A percentile compares a stretch with the other conserved stretches of the same genome.
phyloP scores from a whole-genome alignment of 805 yeast genomes.

The Kodamaea neixiangensis region DNA sequence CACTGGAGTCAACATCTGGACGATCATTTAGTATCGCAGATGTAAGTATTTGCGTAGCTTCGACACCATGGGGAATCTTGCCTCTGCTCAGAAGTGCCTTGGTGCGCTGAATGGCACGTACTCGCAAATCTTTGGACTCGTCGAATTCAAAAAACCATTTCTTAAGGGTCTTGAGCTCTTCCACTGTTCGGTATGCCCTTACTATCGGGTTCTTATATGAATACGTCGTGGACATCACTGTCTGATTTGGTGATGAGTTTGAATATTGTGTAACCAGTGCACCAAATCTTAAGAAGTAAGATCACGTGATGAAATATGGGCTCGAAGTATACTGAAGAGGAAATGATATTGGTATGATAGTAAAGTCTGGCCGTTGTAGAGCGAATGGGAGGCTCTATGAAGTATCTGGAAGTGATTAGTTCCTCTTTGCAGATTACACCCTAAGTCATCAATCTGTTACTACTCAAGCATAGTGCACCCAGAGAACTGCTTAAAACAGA shows the following conservation, averaged over 20 bases:
- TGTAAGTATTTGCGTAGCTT: slow-evolving; percentile 59
- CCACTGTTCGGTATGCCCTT: slow-evolving; percentile 19
- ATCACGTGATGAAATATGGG: background rate
- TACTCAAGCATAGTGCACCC: no score
- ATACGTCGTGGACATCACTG: background rate
- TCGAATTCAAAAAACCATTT: slow-evolving; percentile 53
- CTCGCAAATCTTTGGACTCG: slow-evolving; percentile 28
- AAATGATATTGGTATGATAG: no score
- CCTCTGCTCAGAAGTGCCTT: slow-evolving; percentile 61
- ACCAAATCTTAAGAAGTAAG: background rate
- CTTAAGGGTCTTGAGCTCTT: slow-evolving; percentile 49
- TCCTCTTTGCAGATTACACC: no score
- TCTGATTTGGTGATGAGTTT: background rate
- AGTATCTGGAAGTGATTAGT: no score
- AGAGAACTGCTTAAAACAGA: no score
- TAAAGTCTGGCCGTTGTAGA: no score
- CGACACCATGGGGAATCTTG: slow-evolving; percentile 69
- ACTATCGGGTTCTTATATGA: slow-evolving; percentile 9
- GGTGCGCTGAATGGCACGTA: slow-evolving; percentile 53
- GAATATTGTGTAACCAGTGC: background rate
- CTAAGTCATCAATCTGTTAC: no score
- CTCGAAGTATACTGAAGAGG: no score
- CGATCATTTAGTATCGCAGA: slow-evolving; percentile 41
- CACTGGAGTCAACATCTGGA: slow-evolving; percentile 27
- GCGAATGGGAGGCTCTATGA: no score